phyloP scores from a whole-genome alignment of 768 basidiomycete genomes.

The Boletus pseudo-olivaceus region DNA sequence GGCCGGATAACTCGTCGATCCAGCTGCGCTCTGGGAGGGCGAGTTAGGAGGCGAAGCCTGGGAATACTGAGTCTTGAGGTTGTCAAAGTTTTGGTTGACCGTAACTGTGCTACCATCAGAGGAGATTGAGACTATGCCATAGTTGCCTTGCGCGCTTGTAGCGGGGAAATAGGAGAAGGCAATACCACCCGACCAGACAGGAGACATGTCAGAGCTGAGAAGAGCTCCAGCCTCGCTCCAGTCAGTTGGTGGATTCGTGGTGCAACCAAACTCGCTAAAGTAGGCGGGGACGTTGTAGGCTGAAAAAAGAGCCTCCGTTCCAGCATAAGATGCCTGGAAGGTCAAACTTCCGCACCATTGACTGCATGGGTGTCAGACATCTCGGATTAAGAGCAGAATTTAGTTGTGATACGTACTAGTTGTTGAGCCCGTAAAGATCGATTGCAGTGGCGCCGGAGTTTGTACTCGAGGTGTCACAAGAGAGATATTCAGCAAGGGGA shows the following conservation, averaged over 20 bases:
- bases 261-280: conserved; percentile 87
- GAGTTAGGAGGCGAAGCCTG: conserved; percentile 56
- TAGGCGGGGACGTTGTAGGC: conserved; percentile 78
- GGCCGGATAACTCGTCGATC: conserved; percentile 43
- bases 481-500: conserved; percentile 72
- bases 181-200: conserved; percentile 84
- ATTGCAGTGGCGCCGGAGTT: conserved; percentile 62
- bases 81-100: conserved; percentile 62
- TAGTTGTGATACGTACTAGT: conserved; percentile 55
- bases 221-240: conserved; percentile 81
- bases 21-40: conserved; percentile 56
- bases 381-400: background rate
- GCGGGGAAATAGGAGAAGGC: conserved; percentile 92
- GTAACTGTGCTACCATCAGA: conserved; percentile 63
- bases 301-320: conserved; percentile 51
- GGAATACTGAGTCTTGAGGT: conserved; percentile 60
- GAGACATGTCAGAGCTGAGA: conserved; percentile 67
- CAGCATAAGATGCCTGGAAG: conserved; percentile 54
- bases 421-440: conserved; percentile 85
- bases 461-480: conserved; percentile 58
- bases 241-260: conserved; percentile 53
- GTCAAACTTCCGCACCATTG: conserved; percentile 77
- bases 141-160: conserved; percentile 63
- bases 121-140: conserved; percentile 82
- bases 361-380: conserved; percentile 38